Percentiles rank a stretch among this genome's conserved stretches.
Conservation (phyloP, 345 rosid species). For the Aquilaria malaccensis region DNA sequence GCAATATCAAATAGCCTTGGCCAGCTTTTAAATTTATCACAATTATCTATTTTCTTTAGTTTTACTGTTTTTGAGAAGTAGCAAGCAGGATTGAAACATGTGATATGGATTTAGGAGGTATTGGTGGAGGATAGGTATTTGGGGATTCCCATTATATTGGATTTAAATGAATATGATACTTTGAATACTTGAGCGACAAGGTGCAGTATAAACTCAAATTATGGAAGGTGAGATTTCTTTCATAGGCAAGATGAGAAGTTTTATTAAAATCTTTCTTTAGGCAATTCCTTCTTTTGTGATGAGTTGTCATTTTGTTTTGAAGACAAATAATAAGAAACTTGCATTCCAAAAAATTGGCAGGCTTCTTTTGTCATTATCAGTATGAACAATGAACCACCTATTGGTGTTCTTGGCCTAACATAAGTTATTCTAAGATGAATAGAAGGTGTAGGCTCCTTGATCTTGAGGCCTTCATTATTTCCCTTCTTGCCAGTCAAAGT, state of each 20-base stretch:
- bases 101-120: too few relatives aligned
- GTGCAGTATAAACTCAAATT: background rate
- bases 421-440: too few relatives aligned
- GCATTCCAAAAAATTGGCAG: too few relatives aligned
- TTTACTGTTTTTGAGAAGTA: background rate
- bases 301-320: background rate
- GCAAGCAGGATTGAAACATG: background rate
- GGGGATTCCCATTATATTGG: background rate
- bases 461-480: too few relatives aligned
- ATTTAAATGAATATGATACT: background rate
- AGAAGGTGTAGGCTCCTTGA: too few relatives aligned
- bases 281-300: background rate
- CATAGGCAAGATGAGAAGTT: background rate
- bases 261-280: background rate
- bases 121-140: too few relatives aligned
- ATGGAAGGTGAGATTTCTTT: background rate
- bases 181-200: background rate
- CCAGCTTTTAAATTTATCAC: background rate
- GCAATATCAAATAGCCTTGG: background rate
- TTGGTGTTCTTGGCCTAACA: too few relatives aligned
- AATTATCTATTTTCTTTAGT: background rate
- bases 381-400: too few relatives aligned
- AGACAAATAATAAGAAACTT: too few relatives aligned
- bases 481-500: too few relatives aligned
- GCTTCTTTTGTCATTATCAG: too few relatives aligned